Evolutionary conservation across 305 asterid genomes (phyloP).

Genomic region (Fraxinus sp.): DNA sequence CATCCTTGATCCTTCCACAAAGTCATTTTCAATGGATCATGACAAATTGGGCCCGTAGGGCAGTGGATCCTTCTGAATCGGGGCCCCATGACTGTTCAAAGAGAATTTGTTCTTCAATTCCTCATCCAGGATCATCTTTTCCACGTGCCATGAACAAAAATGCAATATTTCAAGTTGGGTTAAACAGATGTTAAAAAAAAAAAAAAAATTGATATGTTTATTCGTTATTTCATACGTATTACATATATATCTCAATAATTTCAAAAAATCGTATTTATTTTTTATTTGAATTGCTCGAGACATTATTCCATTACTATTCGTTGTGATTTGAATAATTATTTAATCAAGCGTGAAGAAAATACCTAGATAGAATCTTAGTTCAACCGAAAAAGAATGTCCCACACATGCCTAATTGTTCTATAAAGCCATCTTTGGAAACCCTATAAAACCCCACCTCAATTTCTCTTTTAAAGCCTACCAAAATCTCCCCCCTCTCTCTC

Average conservation of each 20-base stretch:
- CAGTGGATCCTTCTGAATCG: not conserved
- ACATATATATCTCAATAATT: not conserved
- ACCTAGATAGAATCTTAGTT: not conserved
- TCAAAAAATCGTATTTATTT: not conserved
- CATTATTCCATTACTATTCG: not conserved
- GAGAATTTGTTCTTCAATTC: not conserved
- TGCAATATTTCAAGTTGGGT: not conserved
- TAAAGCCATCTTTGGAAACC: not conserved
- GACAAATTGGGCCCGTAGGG: slow-evolving; percentile 30
- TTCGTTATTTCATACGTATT: not conserved
- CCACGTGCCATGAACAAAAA: not conserved
- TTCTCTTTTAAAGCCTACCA: not conserved
- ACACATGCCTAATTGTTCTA: not conserved
- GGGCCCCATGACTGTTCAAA: slow-evolving; percentile 24
- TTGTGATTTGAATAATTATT: too few species aligned
- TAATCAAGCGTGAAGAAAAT: not conserved
- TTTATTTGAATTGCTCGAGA: not conserved
- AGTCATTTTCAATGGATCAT: slow-evolving; percentile 19
- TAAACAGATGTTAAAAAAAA: too few species aligned
- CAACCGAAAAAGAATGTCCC: not conserved
- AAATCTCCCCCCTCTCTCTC: not conserved
- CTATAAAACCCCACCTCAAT: slow-evolving; percentile 9
- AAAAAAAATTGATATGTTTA: not conserved
- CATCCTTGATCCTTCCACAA: too few species aligned
- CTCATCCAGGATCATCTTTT: not conserved